phyloP scores from a whole-genome alignment of 2,329 filamentous ascomycete species.

The Colletotrichum sojae region DNA sequence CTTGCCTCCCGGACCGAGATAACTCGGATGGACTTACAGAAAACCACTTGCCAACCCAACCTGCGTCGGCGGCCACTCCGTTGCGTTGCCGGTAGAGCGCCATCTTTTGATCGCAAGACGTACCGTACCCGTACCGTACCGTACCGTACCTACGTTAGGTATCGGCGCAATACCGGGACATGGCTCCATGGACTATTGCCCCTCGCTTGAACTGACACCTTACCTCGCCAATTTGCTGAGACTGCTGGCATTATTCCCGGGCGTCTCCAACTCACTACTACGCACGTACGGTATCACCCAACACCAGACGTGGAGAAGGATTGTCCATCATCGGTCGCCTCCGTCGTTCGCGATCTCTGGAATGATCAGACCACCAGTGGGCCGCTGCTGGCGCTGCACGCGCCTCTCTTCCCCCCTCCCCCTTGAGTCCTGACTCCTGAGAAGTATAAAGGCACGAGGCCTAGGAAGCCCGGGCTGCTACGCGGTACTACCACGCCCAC shows the following conservation, averaged over 20 bases:
- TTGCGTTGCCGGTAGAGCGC: too few relatives aligned
- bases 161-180: background rate
- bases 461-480: background rate
- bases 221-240: background rate
- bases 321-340: background rate
- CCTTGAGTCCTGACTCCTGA: too few relatives aligned
- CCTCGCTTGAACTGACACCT: background rate
- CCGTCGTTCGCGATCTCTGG: background rate
- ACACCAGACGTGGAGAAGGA: background rate
- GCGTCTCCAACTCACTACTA: background rate
- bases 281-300: background rate
- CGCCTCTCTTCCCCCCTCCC: too few relatives aligned
- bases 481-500: background rate
- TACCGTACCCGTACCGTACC: too few relatives aligned
- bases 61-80: too few relatives aligned
- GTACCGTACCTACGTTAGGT: background rate
- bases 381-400: background rate
- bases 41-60: too few relatives aligned
- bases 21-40: too few relatives aligned
- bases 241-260: background rate
- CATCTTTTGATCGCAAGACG: too few relatives aligned
- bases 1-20: too few relatives aligned
- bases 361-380: constrained; percentile 21
- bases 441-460: background rate
- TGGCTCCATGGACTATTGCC: background rate